Evolutionary conservation across 2,329 filamentous ascomycete genomes (phyloP).

Genomic region (Daldinia sp.): DNA sequence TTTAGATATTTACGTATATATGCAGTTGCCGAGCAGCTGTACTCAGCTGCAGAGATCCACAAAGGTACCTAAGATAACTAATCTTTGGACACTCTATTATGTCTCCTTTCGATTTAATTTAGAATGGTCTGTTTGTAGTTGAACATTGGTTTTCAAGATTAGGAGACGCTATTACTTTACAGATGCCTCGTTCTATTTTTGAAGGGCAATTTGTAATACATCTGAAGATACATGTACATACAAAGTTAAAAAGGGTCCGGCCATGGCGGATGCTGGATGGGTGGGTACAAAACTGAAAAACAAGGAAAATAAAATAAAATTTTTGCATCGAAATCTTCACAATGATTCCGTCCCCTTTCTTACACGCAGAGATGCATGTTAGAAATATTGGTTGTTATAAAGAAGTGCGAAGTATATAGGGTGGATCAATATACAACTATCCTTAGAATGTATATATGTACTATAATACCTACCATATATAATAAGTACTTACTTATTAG

Average conservation of each 20-base stretch:
- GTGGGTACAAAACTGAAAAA: constrained; percentile 1
- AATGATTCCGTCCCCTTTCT: neutral
- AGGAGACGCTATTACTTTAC: too few relatives aligned
- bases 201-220: neutral
- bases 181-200: too few relatives aligned
- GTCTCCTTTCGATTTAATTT: neutral
- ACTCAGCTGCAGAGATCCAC: too few relatives aligned
- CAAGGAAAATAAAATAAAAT: neutral
- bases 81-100: neutral
- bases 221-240: neutral
- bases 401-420: neutral
- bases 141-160: too few relatives aligned
- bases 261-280: constrained; percentile 23
- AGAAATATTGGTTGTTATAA: neutral
- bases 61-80: too few relatives aligned
- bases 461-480: too few relatives aligned
- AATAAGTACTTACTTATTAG: too few relatives aligned
- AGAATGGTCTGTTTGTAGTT: too few relatives aligned
- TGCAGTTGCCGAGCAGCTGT: too few relatives aligned
- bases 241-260: constrained; percentile 14
- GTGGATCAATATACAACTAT: neutral
- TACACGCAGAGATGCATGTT: neutral
- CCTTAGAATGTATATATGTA: too few relatives aligned
- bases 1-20: too few relatives aligned
- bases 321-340: neutral